phyloP scores from a whole-genome alignment of 2,329 filamentous ascomycete species.

The Juglanconis oblonga region DNA sequence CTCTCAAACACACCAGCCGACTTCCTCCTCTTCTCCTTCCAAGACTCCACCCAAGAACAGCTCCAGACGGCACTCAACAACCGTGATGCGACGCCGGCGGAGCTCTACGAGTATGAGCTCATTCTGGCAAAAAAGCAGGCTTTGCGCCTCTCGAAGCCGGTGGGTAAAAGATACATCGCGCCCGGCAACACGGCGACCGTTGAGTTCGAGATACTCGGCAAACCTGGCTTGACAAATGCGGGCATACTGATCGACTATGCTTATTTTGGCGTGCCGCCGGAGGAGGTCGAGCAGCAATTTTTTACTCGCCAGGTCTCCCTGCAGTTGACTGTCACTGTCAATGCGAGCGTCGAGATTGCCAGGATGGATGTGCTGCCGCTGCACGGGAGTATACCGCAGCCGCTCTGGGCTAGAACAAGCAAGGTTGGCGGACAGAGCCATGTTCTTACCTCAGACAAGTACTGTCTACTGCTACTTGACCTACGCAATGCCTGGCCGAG shows the following conservation, averaged over 20 bases:
- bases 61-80: constrained; percentile 72
- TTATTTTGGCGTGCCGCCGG: constrained; percentile 67
- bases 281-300: constrained; percentile 69
- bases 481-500: constrained; percentile 88
- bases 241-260: constrained; percentile 85
- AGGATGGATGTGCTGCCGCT: constrained; percentile 78
- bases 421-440: constrained; percentile 27
- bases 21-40: constrained; percentile 82
- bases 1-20: constrained; percentile 73
- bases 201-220: constrained; percentile 80
- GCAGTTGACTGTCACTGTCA: constrained; percentile 84
- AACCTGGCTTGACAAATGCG: constrained; percentile 77
- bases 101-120: constrained; percentile 83
- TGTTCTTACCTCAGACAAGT: constrained; percentile 53
- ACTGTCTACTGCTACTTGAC: constrained; percentile 79
- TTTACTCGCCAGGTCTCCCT: constrained; percentile 81
- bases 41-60: constrained; percentile 79
- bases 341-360: constrained; percentile 80
- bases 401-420: constrained; percentile 52
- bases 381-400: constrained; percentile 60
- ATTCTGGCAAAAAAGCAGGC: constrained; percentile 74
- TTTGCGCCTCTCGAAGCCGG: constrained; percentile 52
- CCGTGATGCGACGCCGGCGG: constrained; percentile 73
- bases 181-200: constrained; percentile 69
- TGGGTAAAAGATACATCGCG: constrained; percentile 57